A percentile compares a stretch with the other conserved stretches of the same genome.
These are phyloP conservation scores for Cryphonectria japonica DNA, from an alignment of 2,329 filamentous ascomycete genomes.

Conservation along the genomic window DNA sequence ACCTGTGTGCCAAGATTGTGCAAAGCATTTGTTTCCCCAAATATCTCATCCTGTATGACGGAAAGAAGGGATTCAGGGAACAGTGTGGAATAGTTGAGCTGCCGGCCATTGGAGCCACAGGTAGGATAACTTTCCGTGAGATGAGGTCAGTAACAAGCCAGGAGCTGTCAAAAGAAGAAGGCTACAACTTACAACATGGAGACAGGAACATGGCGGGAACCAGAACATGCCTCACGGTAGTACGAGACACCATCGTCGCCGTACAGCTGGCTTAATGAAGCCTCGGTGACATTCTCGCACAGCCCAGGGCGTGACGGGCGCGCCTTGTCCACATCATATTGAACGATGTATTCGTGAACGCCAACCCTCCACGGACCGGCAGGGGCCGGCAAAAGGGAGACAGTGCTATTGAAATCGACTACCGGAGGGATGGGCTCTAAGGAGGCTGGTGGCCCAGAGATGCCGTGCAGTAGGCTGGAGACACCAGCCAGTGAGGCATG, in stretches of 20 bases:
- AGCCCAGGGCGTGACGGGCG: not conserved
- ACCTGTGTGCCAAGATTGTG: conserved; percentile 25
- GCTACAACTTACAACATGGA: conserved; percentile 22
- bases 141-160: conserved; percentile 12
- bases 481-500: conserved; percentile 12
- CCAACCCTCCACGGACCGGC: conserved; percentile 10
- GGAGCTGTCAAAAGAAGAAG: not conserved
- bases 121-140: conserved; percentile 21
- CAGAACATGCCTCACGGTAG: conserved; percentile 10
- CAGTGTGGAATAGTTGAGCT: conserved; percentile 6
- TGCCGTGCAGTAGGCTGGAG: not conserved
- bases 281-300: conserved; percentile 1
- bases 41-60: not conserved
- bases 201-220: conserved; percentile 14
- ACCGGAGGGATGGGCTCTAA: not conserved
- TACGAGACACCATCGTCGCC: conserved; percentile 6
- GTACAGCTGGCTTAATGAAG: not conserved
- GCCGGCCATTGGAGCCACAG: conserved; percentile 1
- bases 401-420: conserved; percentile 17
- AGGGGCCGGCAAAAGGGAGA: conserved; percentile 6
- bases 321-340: not conserved
- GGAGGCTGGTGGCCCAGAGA: not conserved
- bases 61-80: conserved; percentile 19
- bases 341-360: not conserved
- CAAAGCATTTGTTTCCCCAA: not conserved